Evolutionary conservation across 148 eudicot genomes (phyloP).

Genomic region (Suaeda aralocaspica): DNA sequence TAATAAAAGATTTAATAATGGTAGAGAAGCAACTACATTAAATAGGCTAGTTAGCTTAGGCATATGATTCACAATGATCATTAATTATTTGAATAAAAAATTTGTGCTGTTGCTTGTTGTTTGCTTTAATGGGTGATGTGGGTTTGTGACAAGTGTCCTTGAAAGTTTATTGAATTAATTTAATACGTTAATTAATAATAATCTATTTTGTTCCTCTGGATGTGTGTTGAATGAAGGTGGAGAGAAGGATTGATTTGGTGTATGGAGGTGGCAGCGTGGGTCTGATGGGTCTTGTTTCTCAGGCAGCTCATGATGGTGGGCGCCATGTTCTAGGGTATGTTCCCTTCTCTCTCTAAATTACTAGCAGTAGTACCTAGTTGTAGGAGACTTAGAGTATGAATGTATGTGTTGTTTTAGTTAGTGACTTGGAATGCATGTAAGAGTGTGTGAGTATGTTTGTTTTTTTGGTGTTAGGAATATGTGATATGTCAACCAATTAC

Average conservation of each 20-base stretch:
- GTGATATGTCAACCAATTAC: slow-evolving; percentile 17
- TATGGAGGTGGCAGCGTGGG: slow-evolving; percentile 99
- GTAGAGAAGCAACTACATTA: background rate
- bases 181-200: too few species aligned
- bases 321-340: slow-evolving; percentile 98
- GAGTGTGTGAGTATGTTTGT: background rate
- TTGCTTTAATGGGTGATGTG: slow-evolving; percentile 15
- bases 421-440: slow-evolving; percentile 18
- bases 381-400: background rate
- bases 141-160: slow-evolving; percentile 36
- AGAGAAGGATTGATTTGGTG: slow-evolving; percentile 90
- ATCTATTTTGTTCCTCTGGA: slow-evolving; percentile 8
- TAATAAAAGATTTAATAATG: too few species aligned
- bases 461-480: background rate
- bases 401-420: slow-evolving; percentile 8
- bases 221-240: slow-evolving; percentile 52
- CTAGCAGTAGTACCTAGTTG: background rate
- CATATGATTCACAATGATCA: slow-evolving; percentile 25
- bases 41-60: background rate
- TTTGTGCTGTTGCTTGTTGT: background rate
- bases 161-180: too few species aligned
- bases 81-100: background rate
- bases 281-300: slow-evolving; percentile 98
- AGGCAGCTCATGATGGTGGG: slow-evolving; percentile 99
- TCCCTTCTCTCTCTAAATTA: slow-evolving; percentile 13